Conservation (phyloP, 2,329 filamentous ascomycete species). For the Teratosphaeriaceae sp. region DNA sequence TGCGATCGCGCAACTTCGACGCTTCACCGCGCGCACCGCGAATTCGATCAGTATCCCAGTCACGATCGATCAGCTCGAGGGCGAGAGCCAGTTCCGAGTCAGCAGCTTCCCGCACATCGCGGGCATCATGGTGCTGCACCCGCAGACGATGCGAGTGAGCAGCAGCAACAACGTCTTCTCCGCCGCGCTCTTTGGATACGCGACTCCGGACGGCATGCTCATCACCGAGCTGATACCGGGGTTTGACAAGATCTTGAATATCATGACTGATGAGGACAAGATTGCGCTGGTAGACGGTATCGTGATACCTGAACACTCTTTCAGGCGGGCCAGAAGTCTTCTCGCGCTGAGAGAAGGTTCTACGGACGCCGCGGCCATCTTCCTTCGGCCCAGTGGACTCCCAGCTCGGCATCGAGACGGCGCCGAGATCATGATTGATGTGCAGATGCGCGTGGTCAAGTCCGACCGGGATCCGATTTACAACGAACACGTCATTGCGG, state of each 20-base stretch:
- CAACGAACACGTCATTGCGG: conserved; percentile 58
- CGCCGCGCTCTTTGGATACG: conserved; percentile 82
- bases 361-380: conserved; percentile 64
- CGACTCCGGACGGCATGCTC: conserved; percentile 70
- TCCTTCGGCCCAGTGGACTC: conserved; percentile 77
- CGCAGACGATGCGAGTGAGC: conserved; percentile 68
- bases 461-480: conserved; percentile 63
- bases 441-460: conserved; percentile 94
- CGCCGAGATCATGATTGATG: conserved; percentile 84
- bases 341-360: conserved; percentile 77
- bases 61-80: conserved; percentile 66
- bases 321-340: conserved; percentile 79
- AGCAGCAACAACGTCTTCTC: conserved; percentile 96
- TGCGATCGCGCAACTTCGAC: conserved; percentile 62
- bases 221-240: conserved; percentile 77
- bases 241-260: conserved; percentile 75
- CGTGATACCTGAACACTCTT: conserved; percentile 92
- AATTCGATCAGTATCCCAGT: conserved; percentile 77
- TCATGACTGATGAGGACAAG: conserved; percentile 81
- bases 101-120: conserved; percentile 97
- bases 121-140: conserved; percentile 88
- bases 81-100: conserved; percentile 66
- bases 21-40: conserved; percentile 78
- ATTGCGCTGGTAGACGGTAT: conserved; percentile 84
- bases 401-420: conserved; percentile 85